phyloP scores from a whole-genome alignment of 148 eudicot genomes.

The Rhododendron simsii region DNA sequence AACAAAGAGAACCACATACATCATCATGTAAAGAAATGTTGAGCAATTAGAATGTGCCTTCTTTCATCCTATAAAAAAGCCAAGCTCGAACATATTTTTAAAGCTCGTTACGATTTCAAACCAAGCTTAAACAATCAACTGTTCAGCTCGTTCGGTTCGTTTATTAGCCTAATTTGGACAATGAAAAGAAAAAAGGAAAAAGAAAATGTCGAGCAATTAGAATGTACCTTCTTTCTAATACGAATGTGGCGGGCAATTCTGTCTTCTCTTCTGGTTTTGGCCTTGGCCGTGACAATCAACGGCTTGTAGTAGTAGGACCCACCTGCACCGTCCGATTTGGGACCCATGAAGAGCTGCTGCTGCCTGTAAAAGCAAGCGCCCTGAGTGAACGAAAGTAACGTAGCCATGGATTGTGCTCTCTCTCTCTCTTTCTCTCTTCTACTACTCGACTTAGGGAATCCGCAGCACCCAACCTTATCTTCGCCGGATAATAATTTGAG shows the following conservation, averaged over 20 bases:
- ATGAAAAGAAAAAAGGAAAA: not conserved
- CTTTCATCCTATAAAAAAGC: not conserved
- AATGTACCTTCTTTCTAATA: conserved; percentile 17
- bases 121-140: not conserved
- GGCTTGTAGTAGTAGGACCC: not conserved
- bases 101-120: not conserved
- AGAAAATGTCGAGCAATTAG: not conserved
- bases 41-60: not conserved
- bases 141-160: too few species aligned
- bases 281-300: conserved; percentile 14
- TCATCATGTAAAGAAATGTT: too few species aligned
- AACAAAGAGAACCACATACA: not conserved
- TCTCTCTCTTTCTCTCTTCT: not conserved
- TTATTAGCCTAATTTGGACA: not conserved
- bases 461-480: not conserved
- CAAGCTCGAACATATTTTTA: not conserved
- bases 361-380: conserved; percentile 2
- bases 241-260: conserved; percentile 23
- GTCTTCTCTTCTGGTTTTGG: conserved; percentile 13
- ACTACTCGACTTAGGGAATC: not conserved
- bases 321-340: not conserved
- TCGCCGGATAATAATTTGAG: not conserved
- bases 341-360: conserved; percentile 3
- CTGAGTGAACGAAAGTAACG: conserved; percentile 7
- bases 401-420: not conserved